Evolutionary conservation across 164 flowering plant species (phyloP), one percentile per base, ranked within the genome.

Genomic region (Chimonanthus salicifolius): DNA sequence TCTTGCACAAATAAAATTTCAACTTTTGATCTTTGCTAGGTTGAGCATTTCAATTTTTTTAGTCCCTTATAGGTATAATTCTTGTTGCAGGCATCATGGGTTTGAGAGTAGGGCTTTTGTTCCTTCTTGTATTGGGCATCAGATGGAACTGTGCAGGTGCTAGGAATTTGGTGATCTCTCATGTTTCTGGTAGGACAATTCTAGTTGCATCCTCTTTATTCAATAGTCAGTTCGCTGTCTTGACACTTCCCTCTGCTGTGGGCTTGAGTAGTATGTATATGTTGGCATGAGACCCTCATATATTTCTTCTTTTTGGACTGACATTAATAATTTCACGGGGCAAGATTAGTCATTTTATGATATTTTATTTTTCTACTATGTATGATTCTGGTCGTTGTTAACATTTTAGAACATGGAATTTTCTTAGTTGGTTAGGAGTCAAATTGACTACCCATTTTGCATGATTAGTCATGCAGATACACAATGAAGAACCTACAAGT

Each of bases 71-170:
- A 9, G 9, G 58, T 10, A 9, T 15, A 51, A 51, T 51, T 68
- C 51, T 47, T 4, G 66, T 33, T 76, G 69, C 88, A 84, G 89
- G 85, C 47, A 83, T 72, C 58, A 92, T 92, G 97, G 90, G 80
- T 68, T 62, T 51, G 74, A 87, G 83, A 81, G 72, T 79, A 50
- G 83, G 84, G 78, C 66, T 86, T 62, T 67, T 86, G 47, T 71
- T 87, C 74, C 82, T 90, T 74, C 71, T 84, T 68, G 73, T 87
- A 70, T 51, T 92, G 82, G 77, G 83, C 33, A 33, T 33, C 74
- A 77, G 70, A 78, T 87, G 85, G 82, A 74, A 68, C 50, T 77
- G 76, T 80, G 80, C 47, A 2, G 79, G 84, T 74, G 91, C 88
- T 66, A 82, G 91, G 74, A 79, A 69, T 45, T n/a, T 83, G 49